Conservation (phyloP, 2,329 filamentous ascomycete genomes). For the Aspergillus amoenus region DNA sequence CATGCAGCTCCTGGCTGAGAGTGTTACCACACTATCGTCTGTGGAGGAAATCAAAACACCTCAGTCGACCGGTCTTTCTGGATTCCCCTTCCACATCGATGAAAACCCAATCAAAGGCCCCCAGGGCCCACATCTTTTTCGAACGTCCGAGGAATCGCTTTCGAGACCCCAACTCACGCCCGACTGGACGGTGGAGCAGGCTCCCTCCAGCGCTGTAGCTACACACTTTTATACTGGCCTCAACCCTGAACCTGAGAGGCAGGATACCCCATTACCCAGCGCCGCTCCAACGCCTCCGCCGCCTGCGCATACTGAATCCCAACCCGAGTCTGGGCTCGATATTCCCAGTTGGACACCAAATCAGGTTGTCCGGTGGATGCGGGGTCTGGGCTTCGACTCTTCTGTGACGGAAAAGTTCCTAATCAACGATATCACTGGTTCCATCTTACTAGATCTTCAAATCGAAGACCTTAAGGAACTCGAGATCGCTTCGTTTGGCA, state of each 20-base stretch:
- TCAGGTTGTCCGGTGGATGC: slow-evolving; percentile 11
- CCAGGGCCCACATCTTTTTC: slow-evolving; percentile 85
- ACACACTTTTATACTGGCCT: slow-evolving; percentile 13
- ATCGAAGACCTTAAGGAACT: slow-evolving; percentile 74
- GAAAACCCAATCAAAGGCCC: slow-evolving; percentile 74
- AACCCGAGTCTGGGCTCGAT: background rate
- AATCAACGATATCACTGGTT: slow-evolving; percentile 87
- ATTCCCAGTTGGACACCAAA: slow-evolving; percentile 28
- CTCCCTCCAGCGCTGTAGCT: slow-evolving; percentile 8
- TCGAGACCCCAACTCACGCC: slow-evolving; percentile 17
- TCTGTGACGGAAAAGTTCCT: slow-evolving; percentile 79
- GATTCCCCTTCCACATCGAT: slow-evolving; percentile 56
- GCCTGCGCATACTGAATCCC: background rate
- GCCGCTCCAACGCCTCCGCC: background rate
- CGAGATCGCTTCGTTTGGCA: slow-evolving; percentile 63
- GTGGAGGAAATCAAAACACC: slow-evolving; percentile 83
- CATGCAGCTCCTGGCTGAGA: slow-evolving; percentile 65
- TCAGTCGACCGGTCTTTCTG: slow-evolving; percentile 70
- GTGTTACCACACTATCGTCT: slow-evolving; percentile 82
- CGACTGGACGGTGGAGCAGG: slow-evolving; percentile 18
- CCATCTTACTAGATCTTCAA: slow-evolving; percentile 84
- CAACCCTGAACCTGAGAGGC: slow-evolving; percentile 15
- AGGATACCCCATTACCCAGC: slow-evolving; percentile 22
- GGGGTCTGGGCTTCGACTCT: slow-evolving; percentile 30
- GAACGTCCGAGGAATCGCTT: slow-evolving; percentile 49